phyloP scores from a whole-genome alignment of 495 filamentous ascomycete species.

The Hapsidospora chrysogenum region DNA sequence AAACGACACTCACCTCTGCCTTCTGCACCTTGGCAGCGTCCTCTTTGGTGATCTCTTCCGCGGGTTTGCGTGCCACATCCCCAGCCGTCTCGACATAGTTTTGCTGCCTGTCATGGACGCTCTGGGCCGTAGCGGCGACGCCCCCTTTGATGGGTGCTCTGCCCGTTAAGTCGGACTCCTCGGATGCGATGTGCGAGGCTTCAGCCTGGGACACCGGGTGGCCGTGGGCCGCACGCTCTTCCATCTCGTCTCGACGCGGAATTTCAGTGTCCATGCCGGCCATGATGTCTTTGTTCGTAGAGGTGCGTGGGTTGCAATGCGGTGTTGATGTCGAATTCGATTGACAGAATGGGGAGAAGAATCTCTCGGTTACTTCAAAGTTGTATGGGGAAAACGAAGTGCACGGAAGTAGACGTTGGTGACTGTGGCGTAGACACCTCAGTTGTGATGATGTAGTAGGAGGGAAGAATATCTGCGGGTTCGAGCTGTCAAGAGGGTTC shows the following conservation, averaged over 20 bases:
- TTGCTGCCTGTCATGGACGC: conserved; percentile 14
- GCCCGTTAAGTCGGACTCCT: conserved; percentile 11
- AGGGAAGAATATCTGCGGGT: too few species aligned
- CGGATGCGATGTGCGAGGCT: conserved; percentile 8
- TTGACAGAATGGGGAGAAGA: too few species aligned
- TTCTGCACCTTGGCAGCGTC: conserved; percentile 13
- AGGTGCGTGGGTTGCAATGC: too few species aligned
- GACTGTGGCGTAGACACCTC: too few species aligned
- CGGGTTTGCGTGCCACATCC: conserved; percentile 14
- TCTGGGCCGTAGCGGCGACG: conserved; percentile 11
- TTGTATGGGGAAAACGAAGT: too few species aligned
- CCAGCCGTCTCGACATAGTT: conserved; percentile 13
- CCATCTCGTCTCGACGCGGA: conserved; percentile 10
- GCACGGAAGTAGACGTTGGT: too few species aligned
- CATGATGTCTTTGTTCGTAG: too few species aligned
- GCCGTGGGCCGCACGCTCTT: conserved; percentile 8
- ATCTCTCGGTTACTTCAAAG: too few species aligned
- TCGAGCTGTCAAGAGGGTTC: too few species aligned
- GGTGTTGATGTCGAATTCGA: too few species aligned
- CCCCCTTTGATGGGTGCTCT: conserved; percentile 12
- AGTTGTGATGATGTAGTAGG: too few species aligned
- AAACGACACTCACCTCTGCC: conserved; percentile 10
- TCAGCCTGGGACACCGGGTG: conserved; percentile 10
- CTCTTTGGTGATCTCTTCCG: conserved; percentile 10
- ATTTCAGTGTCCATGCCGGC: background rate